Evolutionary conservation across 2,329 filamentous ascomycete genomes (phyloP).

Genomic region (Cordyceps farinosa): DNA sequence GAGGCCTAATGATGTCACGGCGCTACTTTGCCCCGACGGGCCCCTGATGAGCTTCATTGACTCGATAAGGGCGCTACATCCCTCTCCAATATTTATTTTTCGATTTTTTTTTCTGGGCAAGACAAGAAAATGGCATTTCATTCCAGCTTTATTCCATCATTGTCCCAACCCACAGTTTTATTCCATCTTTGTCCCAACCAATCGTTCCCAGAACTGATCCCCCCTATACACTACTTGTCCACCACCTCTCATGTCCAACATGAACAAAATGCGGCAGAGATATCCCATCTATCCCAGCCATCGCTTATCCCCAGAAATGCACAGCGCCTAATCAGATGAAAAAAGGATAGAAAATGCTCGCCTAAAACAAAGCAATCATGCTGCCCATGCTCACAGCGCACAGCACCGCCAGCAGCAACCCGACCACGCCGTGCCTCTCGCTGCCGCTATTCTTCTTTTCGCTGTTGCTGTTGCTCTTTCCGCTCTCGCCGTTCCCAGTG

Average conservation of each 20-base stretch:
- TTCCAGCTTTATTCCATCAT: too few relatives aligned
- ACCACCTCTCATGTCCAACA: background rate
- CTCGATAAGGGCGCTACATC: background rate
- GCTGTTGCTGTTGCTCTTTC: background rate
- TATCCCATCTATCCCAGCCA: background rate
- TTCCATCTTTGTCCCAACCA: too few relatives aligned
- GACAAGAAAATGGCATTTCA: too few relatives aligned
- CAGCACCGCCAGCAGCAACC: conserved; percentile 9
- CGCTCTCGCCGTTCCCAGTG: conserved; percentile 16
- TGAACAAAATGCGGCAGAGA: background rate
- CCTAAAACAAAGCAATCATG: background rate
- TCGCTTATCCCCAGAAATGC: background rate
- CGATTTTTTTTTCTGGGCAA: too few relatives aligned
- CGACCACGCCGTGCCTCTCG: background rate
- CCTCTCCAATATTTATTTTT: background rate
- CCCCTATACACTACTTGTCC: background rate
- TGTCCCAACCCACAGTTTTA: too few relatives aligned
- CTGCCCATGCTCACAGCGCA: background rate
- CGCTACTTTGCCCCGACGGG: background rate
- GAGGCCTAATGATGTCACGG: background rate
- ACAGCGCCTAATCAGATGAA: background rate
- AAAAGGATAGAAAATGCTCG: background rate
- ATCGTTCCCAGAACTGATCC: too few relatives aligned
- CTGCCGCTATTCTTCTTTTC: background rate
- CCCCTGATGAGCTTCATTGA: background rate